Base-by-base conservation (phyloP, 306 rosid species). In the Rosa lucieae region DNA sequence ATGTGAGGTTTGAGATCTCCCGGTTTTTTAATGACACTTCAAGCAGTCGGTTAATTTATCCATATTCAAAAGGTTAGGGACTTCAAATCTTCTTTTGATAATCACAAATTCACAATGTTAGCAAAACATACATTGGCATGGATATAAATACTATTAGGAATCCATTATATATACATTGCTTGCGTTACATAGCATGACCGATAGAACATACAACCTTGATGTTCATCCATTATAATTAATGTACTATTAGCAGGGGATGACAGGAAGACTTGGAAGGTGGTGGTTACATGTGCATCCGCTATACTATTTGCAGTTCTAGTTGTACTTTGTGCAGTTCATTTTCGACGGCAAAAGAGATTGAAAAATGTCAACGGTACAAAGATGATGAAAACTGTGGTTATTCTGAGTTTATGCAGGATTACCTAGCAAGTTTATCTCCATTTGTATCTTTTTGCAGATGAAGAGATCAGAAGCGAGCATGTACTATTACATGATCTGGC, bases 261-360 rank as follows among this genome's bases (percentile, higher is more conserved):
- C 79, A 77, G 83, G 91, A 86, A 86, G 86, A 52, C 71, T 5
- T 85, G 89, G 93, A 78, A 80, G 85, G 66, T 78, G 79, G 90
- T 73, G 77, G 67, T 75, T 59, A 65, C 68, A 21, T 65, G 76
- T 48, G 80, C 82, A 4, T 75, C 91, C 14, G 6, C 82, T 26
- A 76, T 78, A 4, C 21, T 66, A 52, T 61, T 87, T n/a, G 82
- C 84, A 40, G 15, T 81, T 70, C 40, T 77, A 17, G 12, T 80
- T 69, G 86, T 72, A 18, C 6, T 74, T 40, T 78, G 68, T 68
- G 80, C 63, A 42, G 55, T 77, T 47, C 51, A 10, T 73, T 37
- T 77, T 35, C 6, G 29, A 37, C 7, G 52, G 73, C 79, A 51
- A 72, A 82, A 59, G 44, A 10, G 62, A 21, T 49, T 12, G 43